Evolutionary conservation across 2,329 filamentous ascomycete genomes (phyloP).

Genomic region (Aureobasidium sp.): DNA sequence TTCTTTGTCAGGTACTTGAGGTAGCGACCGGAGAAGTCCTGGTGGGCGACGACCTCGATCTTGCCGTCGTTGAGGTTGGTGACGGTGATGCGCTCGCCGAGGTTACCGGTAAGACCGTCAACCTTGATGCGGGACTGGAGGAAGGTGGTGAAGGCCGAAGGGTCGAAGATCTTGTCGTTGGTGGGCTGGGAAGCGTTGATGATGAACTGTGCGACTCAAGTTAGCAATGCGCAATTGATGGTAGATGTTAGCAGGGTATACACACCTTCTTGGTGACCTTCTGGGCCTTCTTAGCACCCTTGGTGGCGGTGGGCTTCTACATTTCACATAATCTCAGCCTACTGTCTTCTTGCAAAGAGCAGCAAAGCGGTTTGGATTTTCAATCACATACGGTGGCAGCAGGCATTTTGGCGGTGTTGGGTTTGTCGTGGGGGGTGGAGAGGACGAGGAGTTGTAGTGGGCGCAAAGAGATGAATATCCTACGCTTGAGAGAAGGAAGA

Average conservation of each 20-base stretch:
- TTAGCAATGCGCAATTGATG: background rate
- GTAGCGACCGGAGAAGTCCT: constrained; percentile 97
- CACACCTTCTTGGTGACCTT: constrained; percentile 79
- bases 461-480: constrained; percentile 88
- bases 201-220: constrained; percentile 60
- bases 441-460: constrained; percentile 28
- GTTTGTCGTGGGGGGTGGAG: constrained; percentile 18
- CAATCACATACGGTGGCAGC: constrained; percentile 51
- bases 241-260: background rate
- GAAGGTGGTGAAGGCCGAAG: constrained; percentile 99
- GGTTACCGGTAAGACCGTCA: constrained; percentile 95
- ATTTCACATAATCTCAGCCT: constrained; percentile 65
- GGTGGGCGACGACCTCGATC: constrained; percentile 96
- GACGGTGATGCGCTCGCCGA: constrained; percentile 88
- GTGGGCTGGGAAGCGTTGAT: constrained; percentile 99
- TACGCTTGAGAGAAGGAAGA: constrained; percentile 48
- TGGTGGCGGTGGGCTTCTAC: constrained; percentile 45
- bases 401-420: constrained; percentile 61
- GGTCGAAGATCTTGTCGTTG: constrained; percentile 99
- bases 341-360: constrained; percentile 55
- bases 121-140: constrained; percentile 99
- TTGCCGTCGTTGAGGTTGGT: constrained; percentile 90
- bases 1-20: constrained; percentile 99
- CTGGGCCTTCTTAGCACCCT: constrained; percentile 41
- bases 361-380: constrained; percentile 85